Evolutionary conservation across 768 basidiomycete genomes (phyloP), one percentile per base, ranked within the genome.

Genomic region (Termitomyces eurrhizus): DNA sequence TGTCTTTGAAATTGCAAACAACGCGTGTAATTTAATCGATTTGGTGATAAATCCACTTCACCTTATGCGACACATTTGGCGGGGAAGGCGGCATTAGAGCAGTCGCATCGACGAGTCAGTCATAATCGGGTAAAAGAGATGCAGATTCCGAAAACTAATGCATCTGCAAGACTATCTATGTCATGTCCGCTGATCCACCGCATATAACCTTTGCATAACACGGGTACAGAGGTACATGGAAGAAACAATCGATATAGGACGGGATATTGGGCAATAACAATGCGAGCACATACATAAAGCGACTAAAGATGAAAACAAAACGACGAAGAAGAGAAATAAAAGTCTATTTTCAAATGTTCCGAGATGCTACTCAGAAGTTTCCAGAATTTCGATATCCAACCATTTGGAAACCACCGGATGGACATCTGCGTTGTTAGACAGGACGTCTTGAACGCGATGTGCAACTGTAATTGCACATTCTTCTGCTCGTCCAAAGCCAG

Each of bases 401-500:
- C 84, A 87, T 39, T 74, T 72, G n/a, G 73, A 68, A 6, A 83
- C 72, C 32, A 77, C 62, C 12, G 68, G 65, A 64, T 78, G 76
- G 2, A 58, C 58, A 36, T 69, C 65, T 7, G 70, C 68, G 49
- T 70, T 69, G 26, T 61, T 63, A 24, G 72, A 74, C 39, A 91
- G 72, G 26, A 76, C 75, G 36, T 86, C 79, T 37, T 86, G 72
- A 44, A 90, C 76, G 26, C 80, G 80, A 67, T 80, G 79, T 3
- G 81, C 86, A 52, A 91, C 83, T 5, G 80, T 73, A 24, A 73
- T 73, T 48, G 85, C 84, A 64, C 84, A 89, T 66, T 91, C 88
- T 63, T 92, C 90, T 42, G 90, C 91, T 57, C 89, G 78, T 14
- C 87, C 84, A 69, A 92, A 93, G 24, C 92, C 91, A 45, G 83